A percentile compares a stretch with the other conserved stretches of the same genome.
Evolutionary conservation across 2,329 filamentous ascomycete genomes (phyloP).

Genomic region (Fusarium napiforme): DNA sequence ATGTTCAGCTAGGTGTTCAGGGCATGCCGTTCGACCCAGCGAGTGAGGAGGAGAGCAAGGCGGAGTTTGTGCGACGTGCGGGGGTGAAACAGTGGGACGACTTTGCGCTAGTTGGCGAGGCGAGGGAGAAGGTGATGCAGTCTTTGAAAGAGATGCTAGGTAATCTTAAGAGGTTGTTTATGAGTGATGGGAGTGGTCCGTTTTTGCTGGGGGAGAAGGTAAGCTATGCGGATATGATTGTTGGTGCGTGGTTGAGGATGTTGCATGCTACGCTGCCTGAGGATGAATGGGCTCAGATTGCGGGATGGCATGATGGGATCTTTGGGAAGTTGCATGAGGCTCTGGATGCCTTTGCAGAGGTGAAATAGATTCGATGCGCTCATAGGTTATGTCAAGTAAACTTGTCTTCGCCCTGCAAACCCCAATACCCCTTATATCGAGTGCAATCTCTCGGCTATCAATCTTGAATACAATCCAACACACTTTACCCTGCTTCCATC

Average conservation of each 20-base stretch:
- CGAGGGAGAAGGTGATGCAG: constrained; percentile 50
- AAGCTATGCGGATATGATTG: constrained; percentile 66
- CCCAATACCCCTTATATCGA: not conserved
- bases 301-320: constrained; percentile 60
- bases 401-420: too few species aligned
- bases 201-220: constrained; percentile 59
- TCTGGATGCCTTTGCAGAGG: constrained; percentile 51
- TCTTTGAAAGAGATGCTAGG: constrained; percentile 56
- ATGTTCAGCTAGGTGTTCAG: constrained; percentile 54
- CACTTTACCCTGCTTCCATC: too few species aligned
- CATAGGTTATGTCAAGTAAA: too few species aligned
- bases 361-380: constrained; percentile 35
- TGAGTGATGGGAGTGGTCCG: constrained; percentile 53
- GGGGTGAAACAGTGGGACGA: constrained; percentile 58
- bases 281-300: constrained; percentile 60
- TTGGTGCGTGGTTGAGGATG: constrained; percentile 67
- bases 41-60: constrained; percentile 56
- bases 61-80: constrained; percentile 60
- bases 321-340: constrained; percentile 63
- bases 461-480: not conserved
- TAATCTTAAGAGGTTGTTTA: constrained; percentile 56
- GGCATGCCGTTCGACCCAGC: constrained; percentile 63
- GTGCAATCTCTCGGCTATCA: too few species aligned
- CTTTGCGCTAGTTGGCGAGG: constrained; percentile 52
- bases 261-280: constrained; percentile 52